Base-by-base conservation (phyloP, 192 early-diverging fungal genomes). In the Coemansia sp. region DNA sequence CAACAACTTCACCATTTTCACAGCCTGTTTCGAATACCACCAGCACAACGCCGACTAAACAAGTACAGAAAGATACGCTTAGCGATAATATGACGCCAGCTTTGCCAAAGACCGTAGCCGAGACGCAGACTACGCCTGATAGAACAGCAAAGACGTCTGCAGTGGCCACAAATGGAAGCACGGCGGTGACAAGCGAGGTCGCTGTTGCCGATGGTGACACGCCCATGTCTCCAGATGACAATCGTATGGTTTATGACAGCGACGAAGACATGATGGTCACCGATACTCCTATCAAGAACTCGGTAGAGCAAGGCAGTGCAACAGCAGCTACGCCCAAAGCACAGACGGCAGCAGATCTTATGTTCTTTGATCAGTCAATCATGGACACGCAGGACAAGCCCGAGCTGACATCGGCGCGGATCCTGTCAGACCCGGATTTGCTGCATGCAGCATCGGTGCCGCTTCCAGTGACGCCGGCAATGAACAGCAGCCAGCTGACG, bases 401-500 rank as follows among this genome's bases (percentile, higher is more conserved):
- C 20, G 81, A 77, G 59, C 68, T 78, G 60, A 38, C 59, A 2
- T 78, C 81, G 3, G 70, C 81, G 57, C 74, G 39, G 67, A 83
- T 83, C 14, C 67, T 83, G 5, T 60, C 70, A 9, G 82, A 84
- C 14, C 73, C 82, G 0, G 76, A 75, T 22, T 71, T 84, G 33
- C 54, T 83, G 65, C 52, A 67, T 51, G 82, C 82, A 2, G 82
- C 82, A 18, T 74, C 77, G 12, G 67, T 84, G 17, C 82, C 82
- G 35, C 69, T 84, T 15, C 82, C 82, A 14, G 37, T 51, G 12
- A 84, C 81, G 22, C 81, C 81, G 0, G 66, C 72, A 8, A 39
- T 67, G 48, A 28, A 48, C 11, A 63, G 39, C 48, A 55, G 66
- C 58, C 68, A 74, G 38, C 36, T 56, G 41, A 77, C 80, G 12